Conservation (phyloP, 2,329 filamentous ascomycete species). For the Ophiocordyceps camponoti-floridani region DNA sequence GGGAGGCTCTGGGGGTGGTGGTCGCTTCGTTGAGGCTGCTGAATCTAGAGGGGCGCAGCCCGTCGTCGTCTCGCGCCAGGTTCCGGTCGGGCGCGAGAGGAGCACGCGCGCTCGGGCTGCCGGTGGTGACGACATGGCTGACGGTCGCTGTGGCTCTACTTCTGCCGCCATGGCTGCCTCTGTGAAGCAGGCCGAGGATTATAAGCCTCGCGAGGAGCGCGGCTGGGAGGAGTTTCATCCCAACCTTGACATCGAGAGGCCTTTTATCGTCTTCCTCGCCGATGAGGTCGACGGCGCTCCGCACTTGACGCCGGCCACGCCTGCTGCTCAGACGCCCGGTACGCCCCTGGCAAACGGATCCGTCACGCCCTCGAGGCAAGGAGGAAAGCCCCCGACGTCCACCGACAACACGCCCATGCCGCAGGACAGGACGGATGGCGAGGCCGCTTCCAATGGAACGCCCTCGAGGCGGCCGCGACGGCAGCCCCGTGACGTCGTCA, state of each 20-base stretch:
- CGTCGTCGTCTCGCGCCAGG: too few species aligned
- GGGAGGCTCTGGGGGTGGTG: slow-evolving; percentile 71
- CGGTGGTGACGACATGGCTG: slow-evolving; percentile 34
- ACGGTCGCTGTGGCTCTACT: slow-evolving; percentile 67
- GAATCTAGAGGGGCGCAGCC: background rate
- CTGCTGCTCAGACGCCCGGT: slow-evolving; percentile 11
- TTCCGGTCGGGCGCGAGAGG: slow-evolving; percentile 26
- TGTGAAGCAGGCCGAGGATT: slow-evolving; percentile 82
- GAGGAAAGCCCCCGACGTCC: slow-evolving; percentile 18
- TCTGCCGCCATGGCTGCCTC: slow-evolving; percentile 69
- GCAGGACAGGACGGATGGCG: slow-evolving; percentile 11
- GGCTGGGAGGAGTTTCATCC: slow-evolving; percentile 97
- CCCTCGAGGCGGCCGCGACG: slow-evolving; percentile 21
- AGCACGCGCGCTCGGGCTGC: slow-evolving; percentile 35
- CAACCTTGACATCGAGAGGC: slow-evolving; percentile 74
- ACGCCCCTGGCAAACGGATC: slow-evolving; percentile 18
- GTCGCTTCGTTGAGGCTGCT: slow-evolving; percentile 56
- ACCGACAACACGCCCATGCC: slow-evolving; percentile 24
- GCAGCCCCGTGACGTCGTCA: slow-evolving; percentile 30
- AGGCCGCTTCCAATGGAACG: slow-evolving; percentile 13
- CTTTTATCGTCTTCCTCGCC: slow-evolving; percentile 60
- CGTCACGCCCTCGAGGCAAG: slow-evolving; percentile 27
- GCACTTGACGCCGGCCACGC: slow-evolving; percentile 18
- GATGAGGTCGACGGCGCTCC: slow-evolving; percentile 69
- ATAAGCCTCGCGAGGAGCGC: slow-evolving; percentile 91